phyloP scores from a whole-genome alignment of 371 early-diverging fungal species.

The Apophysomyces trapeziformis region DNA sequence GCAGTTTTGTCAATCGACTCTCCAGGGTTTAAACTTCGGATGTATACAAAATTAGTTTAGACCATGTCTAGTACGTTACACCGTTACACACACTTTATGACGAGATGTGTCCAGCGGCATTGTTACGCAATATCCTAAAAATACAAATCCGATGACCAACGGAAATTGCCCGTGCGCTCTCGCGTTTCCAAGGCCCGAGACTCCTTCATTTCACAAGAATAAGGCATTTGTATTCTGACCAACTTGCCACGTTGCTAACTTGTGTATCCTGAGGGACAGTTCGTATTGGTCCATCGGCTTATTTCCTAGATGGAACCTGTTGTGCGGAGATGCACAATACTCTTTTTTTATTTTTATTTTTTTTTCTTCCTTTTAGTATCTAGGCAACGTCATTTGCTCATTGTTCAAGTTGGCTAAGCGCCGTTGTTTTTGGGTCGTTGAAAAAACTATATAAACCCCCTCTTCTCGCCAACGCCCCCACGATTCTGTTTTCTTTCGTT shows the following conservation, averaged over 20 bases:
- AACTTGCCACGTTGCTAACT: slow-evolving; percentile 5
- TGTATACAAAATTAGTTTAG: not conserved
- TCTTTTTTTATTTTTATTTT: not conserved
- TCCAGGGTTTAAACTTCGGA: not conserved
- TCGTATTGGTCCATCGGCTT: slow-evolving; percentile 8
- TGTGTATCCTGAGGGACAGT: not conserved
- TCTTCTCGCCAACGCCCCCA: not conserved
- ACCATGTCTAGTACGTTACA: not conserved
- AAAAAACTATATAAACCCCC: slow-evolving; percentile 6
- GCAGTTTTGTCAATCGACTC: not conserved
- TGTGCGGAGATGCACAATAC: slow-evolving; percentile 6
- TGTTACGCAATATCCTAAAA: slow-evolving; percentile 5
- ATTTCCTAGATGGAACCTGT: slow-evolving; percentile 4
- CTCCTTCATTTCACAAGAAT: slow-evolving; percentile 4
- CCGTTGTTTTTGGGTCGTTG: not conserved
- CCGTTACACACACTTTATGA: slow-evolving; percentile 5
- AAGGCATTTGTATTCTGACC: not conserved
- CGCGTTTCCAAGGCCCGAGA: not conserved
- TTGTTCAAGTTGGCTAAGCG: slow-evolving; percentile 10
- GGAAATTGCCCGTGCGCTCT: slow-evolving; percentile 1
- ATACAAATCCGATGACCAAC: slow-evolving; percentile 7
- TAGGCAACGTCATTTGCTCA: slow-evolving; percentile 2
- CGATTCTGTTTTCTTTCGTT: not conserved
- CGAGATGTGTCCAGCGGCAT: slow-evolving; percentile 4
- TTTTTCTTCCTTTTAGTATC: not conserved